Evolutionary conservation across 1,284 basidiomycete genomes (phyloP).

Genomic region (Pseudozyma thailandica): DNA sequence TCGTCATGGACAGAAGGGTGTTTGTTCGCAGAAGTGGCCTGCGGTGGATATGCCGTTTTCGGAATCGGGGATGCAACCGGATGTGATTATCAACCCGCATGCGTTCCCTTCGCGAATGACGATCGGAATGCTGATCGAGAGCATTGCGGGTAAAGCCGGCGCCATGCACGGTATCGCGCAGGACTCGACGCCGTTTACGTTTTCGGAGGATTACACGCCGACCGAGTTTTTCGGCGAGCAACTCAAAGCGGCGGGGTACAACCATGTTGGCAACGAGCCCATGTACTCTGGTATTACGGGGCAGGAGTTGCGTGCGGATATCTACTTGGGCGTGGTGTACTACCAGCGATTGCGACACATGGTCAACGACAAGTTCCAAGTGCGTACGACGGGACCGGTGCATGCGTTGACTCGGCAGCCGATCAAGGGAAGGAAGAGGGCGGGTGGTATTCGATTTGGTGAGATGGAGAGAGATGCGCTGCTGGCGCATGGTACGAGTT

Average conservation of each 20-base stretch:
- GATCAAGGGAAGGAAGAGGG: conserved; percentile 98
- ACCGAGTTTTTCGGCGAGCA: conserved; percentile 98
- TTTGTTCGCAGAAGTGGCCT: conserved; percentile 99
- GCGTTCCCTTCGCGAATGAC: conserved; percentile 99
- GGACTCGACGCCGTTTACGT: conserved; percentile 85
- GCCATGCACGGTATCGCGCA: conserved; percentile 98
- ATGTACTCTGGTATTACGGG: conserved; percentile 99
- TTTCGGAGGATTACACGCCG: conserved; percentile 93
- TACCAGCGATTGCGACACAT: conserved; percentile 99
- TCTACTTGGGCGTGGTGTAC: conserved; percentile 97
- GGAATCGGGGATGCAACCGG: conserved; percentile 98
- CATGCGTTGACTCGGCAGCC: conserved; percentile 96
- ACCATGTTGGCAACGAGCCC: conserved; percentile 98
- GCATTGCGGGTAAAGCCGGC: conserved; percentile 97
- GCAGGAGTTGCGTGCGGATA: conserved; percentile 96
- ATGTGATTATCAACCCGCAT: conserved; percentile 99
- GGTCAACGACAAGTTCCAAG: conserved; percentile 99
- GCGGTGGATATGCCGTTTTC: conserved; percentile 98
- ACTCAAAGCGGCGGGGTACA: conserved; percentile 91
- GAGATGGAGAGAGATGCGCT: conserved; percentile 99
- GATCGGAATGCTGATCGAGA: conserved; percentile 99
- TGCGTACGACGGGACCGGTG: conserved; percentile 95
- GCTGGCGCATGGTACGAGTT: conserved; percentile 97
- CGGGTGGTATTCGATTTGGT: conserved; percentile 98
- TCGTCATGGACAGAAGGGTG: conserved; percentile 98